Conservation (phyloP, 2,329 filamentous ascomycete species). For the Emergomyces pasteurianus region DNA sequence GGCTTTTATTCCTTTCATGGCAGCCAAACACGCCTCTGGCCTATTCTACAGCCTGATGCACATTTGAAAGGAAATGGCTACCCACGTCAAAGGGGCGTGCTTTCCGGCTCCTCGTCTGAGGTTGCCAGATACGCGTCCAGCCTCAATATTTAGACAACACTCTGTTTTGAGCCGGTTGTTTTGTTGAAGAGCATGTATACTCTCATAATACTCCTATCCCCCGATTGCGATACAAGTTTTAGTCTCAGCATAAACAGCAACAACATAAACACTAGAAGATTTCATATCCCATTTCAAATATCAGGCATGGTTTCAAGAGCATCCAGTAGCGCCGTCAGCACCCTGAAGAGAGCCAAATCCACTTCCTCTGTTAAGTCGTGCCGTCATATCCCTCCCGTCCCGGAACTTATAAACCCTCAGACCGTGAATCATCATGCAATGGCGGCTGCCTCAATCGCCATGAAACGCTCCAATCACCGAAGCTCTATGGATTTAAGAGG, state of each 20-base stretch:
- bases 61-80: not conserved
- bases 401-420: slow-evolving; percentile 21
- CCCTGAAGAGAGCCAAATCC: slow-evolving; percentile 28
- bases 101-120: not conserved
- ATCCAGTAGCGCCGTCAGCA: slow-evolving; percentile 19
- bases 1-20: not conserved
- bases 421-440: slow-evolving; percentile 24
- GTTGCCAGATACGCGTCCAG: not conserved
- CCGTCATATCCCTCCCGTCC: slow-evolving; percentile 13
- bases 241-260: not conserved
- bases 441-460: slow-evolving; percentile 32
- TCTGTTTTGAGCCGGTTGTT: not conserved
- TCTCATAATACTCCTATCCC: not conserved
- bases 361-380: slow-evolving; percentile 25
- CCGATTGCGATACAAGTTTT: not conserved
- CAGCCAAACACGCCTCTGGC: not conserved
- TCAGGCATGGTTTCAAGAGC: slow-evolving; percentile 18
- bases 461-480: slow-evolving; percentile 25
- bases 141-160: not conserved
- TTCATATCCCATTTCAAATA: not conserved
- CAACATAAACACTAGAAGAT: not conserved
- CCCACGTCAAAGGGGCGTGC: not conserved
- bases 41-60: not conserved
- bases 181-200: not conserved
- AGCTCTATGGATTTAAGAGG: not conserved